Evolutionary conservation across 768 basidiomycete genomes (phyloP), one percentile per base, ranked within the genome.

Genomic region (Amanita subjunquillea): DNA sequence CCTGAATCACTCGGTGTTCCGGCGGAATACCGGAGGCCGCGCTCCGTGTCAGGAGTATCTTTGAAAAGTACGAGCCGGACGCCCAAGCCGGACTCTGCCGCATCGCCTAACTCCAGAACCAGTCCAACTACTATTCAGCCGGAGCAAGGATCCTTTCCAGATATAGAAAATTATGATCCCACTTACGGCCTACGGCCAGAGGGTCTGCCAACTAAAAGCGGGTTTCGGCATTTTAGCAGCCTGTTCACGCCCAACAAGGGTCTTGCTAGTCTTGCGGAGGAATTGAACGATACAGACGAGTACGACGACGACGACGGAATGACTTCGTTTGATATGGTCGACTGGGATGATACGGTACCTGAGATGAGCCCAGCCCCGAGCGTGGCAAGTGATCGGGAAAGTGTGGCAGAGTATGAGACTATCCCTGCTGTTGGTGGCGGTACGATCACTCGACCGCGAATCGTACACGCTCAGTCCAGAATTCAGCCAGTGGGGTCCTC

Each of bases 101-200:
- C 53, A 4, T 53, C 58, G n/a, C 56, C 53, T 45, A 53, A 57
- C 42, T 65, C 65, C 3, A 58, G 56, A 17, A 55, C 59, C 54
- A 55, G 58, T 57, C 37, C 56, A 39, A 37, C 56, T 36, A 62
- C 65, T 0, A 60, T 61, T 7, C 66, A 65, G 52, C 62, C 61
- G 30, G 71, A 72, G 47, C 60, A 58, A 29, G 50, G 51, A 37
- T 61, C 69, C 49, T 63, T 67, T 51, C 66, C 69, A 4, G 72
- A 74, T 23, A 62, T 92, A 30, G 93, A 96, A 68, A 83, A 88
- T 55, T 96, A 89, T 65, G 95, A 98, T 61, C 95, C 93, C 0
- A 97, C 95, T 0, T 97, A 99, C 62, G 95, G 95, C 13, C 72
- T 98, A 10, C 85, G 95, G 23, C 91, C 92, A 0, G 94, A 97